These are phyloP conservation scores for Phytophthora capsici DNA, from an alignment of 352 stramenopile genomes.

Conservation along the genomic window DNA sequence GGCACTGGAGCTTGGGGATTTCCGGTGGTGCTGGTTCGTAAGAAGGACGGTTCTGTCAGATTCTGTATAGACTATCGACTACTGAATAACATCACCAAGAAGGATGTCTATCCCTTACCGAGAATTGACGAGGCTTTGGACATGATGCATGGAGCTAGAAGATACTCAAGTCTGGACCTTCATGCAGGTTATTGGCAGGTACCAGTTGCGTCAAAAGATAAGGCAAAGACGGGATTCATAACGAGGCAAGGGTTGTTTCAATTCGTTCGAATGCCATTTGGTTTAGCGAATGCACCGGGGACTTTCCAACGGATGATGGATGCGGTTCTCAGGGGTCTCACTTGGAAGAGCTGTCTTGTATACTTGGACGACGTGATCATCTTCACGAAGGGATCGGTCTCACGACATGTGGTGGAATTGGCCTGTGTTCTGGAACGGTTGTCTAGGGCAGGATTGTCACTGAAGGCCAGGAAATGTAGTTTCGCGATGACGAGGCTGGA, in stretches of 20 bases:
- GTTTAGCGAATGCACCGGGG: background rate
- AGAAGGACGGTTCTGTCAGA: too few species aligned
- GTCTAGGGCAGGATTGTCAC: background rate
- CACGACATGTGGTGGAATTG: background rate
- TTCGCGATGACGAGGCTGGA: slow-evolving; percentile 23
- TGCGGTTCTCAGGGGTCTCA: background rate
- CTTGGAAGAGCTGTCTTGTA: too few species aligned
- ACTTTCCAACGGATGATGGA: background rate
- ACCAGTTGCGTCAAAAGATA: background rate
- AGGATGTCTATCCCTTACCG: too few species aligned
- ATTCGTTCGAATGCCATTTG: background rate
- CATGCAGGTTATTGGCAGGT: slow-evolving; percentile 1
- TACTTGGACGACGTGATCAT: too few species aligned
- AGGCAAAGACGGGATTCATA: background rate
- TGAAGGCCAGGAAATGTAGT: slow-evolving; percentile 23
- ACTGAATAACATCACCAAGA: too few species aligned
- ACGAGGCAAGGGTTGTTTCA: background rate
- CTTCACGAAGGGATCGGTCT: too few species aligned
- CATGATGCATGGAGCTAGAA: too few species aligned
- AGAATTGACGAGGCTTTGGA: too few species aligned
- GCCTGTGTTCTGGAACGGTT: background rate
- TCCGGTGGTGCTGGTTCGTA: too few species aligned
- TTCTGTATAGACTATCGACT: too few species aligned
- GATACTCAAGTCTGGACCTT: too few species aligned
- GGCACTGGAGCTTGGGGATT: too few species aligned